Conservation (phyloP, 257 asterid genomes). For the Przewalskia tangutica region DNA sequence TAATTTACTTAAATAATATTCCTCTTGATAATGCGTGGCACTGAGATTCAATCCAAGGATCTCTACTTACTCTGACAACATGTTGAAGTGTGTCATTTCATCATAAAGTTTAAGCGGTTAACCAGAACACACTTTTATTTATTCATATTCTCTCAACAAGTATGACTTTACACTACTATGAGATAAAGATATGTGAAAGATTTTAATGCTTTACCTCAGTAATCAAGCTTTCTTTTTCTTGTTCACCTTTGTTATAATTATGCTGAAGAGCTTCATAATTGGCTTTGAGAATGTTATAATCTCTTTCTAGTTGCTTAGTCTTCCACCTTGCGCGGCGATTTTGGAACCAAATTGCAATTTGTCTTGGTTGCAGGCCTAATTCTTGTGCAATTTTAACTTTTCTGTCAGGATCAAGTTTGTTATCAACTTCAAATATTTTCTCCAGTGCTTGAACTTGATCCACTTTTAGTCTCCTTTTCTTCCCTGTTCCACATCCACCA, state of each 20-base stretch:
- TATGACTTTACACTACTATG: background rate
- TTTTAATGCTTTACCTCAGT: conserved; percentile 16
- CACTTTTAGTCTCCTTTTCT: conserved; percentile 29
- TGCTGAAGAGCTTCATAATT: conserved; percentile 34
- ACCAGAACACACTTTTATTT: too few species aligned
- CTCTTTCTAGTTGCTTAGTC: conserved; percentile 40
- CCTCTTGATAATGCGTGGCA: too few species aligned
- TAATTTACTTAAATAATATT: too few species aligned
- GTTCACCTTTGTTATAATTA: conserved; percentile 21
- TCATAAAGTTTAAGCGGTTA: too few species aligned
- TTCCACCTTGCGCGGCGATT: conserved; percentile 45
- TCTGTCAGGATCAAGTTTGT: conserved; percentile 36
- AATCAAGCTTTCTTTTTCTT: conserved; percentile 19
- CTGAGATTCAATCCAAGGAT: too few species aligned
- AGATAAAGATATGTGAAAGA: background rate
- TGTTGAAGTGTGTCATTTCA: background rate
- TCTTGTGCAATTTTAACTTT: conserved; percentile 33
- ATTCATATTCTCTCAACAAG: background rate
- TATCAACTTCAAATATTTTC: conserved; percentile 34
- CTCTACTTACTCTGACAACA: too few species aligned
- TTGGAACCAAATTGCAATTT: conserved; percentile 48
- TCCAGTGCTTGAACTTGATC: conserved; percentile 40
- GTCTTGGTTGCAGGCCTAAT: conserved; percentile 39
- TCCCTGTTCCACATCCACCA: conserved; percentile 19
- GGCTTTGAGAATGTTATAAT: conserved; percentile 25